Evolutionary conservation across 495 filamentous ascomycete genomes (phyloP), one percentile per base, ranked within the genome.

Genomic region (Darksidea phi): DNA sequence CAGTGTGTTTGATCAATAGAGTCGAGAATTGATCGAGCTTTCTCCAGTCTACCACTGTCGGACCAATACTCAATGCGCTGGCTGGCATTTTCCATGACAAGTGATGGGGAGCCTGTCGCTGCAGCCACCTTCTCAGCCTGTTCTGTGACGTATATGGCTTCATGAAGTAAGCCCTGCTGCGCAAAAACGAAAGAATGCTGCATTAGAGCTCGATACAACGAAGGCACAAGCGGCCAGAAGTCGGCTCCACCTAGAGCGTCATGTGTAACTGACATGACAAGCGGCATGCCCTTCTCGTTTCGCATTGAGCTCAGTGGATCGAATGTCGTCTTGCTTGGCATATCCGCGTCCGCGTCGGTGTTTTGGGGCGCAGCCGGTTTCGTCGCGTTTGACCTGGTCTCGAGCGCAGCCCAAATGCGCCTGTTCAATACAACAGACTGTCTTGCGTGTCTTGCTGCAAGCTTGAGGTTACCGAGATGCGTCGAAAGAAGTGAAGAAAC

Each of bases 101-200:
- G 82, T 17, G 81, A 75, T 63, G 82, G 79, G 2, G 90, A 85
- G 36, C 81, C 76, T 8, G 86, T 81, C 12, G 85, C 83, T 43
- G 82, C 78, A 48, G 88, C 90, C 59, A 96, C 83, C 70, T 88
- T 90, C 50, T 88, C 76, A 1, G 90, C 90, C 68, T 95, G 86
- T 62, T 96, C 87, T 6, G 86, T 82, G 66, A 95, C 95, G 72
- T 91, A 94, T n/a, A 93, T 76, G 6, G 92, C 88, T 70, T 97
- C 95, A 50, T 88, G 86, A 64, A 91, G 88, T 71, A 96, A 80
- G 46, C 95, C 93, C 67, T 91, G 81, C 54, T 92, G 85, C 3
- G 89, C 83, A 57, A 88, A 96, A 15, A 95, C 73, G 20, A 77
- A 79, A 3, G 91, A 89, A 5, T 95, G 80, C 54, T 90, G 85